phyloP scores from a whole-genome alignment of 257 asterid genomes.

The Parsonsia alboflavescens region DNA sequence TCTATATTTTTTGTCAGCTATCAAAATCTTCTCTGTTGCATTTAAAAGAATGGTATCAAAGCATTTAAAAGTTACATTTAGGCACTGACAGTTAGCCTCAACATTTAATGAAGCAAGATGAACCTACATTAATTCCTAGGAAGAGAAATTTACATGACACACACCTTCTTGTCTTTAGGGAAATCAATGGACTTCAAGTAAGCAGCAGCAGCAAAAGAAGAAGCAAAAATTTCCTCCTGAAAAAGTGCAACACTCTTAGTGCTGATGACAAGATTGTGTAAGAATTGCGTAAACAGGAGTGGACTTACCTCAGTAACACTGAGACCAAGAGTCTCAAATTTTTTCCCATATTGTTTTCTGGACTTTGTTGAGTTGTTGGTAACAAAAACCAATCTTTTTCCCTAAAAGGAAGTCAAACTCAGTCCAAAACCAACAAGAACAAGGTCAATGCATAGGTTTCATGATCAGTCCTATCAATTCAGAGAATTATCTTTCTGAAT shows the following conservation, averaged over 20 bases:
- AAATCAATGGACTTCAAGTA: slow-evolving; percentile 88
- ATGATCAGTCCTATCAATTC: neutral
- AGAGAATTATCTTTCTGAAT: neutral
- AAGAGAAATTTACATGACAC: neutral
- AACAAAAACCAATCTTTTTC: slow-evolving; percentile 91
- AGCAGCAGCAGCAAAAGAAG: slow-evolving; percentile 99
- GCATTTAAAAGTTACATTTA: neutral
- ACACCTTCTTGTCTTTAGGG: slow-evolving; percentile 95
- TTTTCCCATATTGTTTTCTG: slow-evolving; percentile 89
- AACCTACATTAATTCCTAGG: neutral
- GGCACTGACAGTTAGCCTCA: neutral
- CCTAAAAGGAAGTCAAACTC: slow-evolving; percentile 42
- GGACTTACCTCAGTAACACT: slow-evolving; percentile 67
- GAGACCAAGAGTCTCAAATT: slow-evolving; percentile 94
- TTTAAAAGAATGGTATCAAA: neutral
- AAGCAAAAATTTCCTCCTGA: slow-evolving; percentile 98
- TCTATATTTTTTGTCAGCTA: neutral
- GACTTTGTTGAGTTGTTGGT: slow-evolving; percentile 99
- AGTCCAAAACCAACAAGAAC: slow-evolving; percentile 9
- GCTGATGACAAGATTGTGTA: neutral
- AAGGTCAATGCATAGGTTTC: neutral
- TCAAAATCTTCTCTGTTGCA: neutral
- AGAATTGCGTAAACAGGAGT: slow-evolving; percentile 2
- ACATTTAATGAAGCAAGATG: neutral
- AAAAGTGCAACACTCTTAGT: slow-evolving; percentile 13